Percentiles rank a stretch among this genome's conserved stretches.
Conservation (phyloP, 805 yeast species). For the Metschnikowia aberdeeniae region DNA sequence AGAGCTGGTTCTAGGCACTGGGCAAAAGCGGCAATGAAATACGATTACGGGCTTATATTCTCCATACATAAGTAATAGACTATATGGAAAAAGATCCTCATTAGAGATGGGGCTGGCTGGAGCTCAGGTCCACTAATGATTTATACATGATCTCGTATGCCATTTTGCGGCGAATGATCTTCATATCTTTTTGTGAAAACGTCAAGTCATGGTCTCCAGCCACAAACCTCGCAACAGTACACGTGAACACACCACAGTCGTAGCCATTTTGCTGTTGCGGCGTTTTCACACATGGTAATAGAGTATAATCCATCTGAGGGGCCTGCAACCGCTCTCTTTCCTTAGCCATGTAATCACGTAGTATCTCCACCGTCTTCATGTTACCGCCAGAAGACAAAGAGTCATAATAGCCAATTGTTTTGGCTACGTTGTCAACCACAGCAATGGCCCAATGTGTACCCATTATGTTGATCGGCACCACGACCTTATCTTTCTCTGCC, state of each 20-base stretch:
- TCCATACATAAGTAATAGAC: not conserved
- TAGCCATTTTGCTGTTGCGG: conserved; percentile 89
- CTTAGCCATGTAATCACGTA: conserved; percentile 59
- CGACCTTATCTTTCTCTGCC: conserved; percentile 56
- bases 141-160: conserved; percentile 51
- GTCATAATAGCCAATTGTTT: conserved; percentile 69
- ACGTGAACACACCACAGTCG: conserved; percentile 94
- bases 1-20: conserved; percentile 14
- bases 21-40: not conserved
- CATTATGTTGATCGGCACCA: conserved; percentile 82
- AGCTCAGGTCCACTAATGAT: conserved; percentile 21
- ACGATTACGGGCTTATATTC: not conserved
- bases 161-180: conserved; percentile 60
- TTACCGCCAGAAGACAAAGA: conserved; percentile 56
- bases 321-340: conserved; percentile 54
- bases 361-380: conserved; percentile 35
- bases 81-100: not conserved
- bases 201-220: conserved; percentile 46
- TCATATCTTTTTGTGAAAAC: conserved; percentile 70
- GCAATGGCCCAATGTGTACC: conserved; percentile 92
- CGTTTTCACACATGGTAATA: conserved; percentile 32
- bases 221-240: conserved; percentile 67
- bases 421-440: conserved; percentile 59
- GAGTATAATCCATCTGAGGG: conserved; percentile 20
- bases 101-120: conserved; percentile 12